A percentile compares a stretch with the other conserved stretches of the same genome.
Evolutionary conservation across 2,329 filamentous ascomycete species (phyloP).

Genomic region (Nigrospora osmanthi): DNA sequence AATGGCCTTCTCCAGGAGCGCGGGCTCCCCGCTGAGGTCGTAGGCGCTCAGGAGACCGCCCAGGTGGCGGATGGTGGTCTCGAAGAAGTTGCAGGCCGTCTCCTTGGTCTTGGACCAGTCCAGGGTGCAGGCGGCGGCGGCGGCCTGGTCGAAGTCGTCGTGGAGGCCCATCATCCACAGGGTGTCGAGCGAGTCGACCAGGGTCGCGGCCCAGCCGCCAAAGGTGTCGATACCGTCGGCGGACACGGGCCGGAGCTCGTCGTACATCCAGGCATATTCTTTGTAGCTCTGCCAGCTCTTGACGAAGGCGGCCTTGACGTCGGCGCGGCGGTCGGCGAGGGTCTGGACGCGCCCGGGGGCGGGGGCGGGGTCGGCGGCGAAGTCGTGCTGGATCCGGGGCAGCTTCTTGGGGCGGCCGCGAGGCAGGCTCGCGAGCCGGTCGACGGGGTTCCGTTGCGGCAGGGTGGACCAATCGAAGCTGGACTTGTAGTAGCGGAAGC

Average conservation of each 20-base stretch:
- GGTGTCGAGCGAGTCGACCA: constrained; percentile 54
- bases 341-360: background rate
- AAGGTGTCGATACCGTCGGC: constrained; percentile 17
- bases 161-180: constrained; percentile 54
- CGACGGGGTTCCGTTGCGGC: constrained; percentile 4
- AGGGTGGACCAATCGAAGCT: constrained; percentile 6
- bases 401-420: constrained; percentile 1
- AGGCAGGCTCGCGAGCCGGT: constrained; percentile 1
- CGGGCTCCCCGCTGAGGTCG: constrained; percentile 32
- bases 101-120: constrained; percentile 37
- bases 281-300: constrained; percentile 57
- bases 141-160: constrained; percentile 47
- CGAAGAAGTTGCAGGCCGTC: constrained; percentile 32
- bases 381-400: constrained; percentile 26
- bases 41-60: constrained; percentile 37
- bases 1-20: constrained; percentile 32
- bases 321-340: constrained; percentile 7
- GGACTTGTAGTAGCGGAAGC: constrained; percentile 5
- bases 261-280: constrained; percentile 53
- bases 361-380: background rate
- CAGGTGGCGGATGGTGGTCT: constrained; percentile 38
- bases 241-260: constrained; percentile 32
- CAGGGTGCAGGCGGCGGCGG: constrained; percentile 37
- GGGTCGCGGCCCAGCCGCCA: constrained; percentile 43
- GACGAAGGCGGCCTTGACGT: constrained; percentile 41